Percentiles rank a stretch among this genome's conserved stretches.
phyloP scores from a whole-genome alignment of 352 stramenopile species.

The Phytophthora megakarya region DNA sequence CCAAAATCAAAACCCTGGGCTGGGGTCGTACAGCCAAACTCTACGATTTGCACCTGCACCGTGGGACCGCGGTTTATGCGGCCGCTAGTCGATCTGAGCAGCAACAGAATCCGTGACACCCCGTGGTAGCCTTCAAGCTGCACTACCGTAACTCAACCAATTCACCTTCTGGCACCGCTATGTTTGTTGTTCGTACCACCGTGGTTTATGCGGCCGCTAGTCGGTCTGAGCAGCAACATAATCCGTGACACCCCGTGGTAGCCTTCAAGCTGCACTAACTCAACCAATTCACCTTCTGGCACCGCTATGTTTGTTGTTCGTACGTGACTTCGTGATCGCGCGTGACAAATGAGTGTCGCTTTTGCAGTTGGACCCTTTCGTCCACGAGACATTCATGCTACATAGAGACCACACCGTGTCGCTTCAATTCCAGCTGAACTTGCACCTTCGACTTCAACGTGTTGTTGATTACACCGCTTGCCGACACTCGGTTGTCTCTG shows the following conservation, averaged over 20 bases:
- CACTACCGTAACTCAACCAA: not conserved
- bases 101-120: constrained; percentile 15
- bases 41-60: constrained; percentile 4
- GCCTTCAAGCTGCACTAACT: not conserved
- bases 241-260: constrained; percentile 14
- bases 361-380: constrained; percentile 10
- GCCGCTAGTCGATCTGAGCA: not conserved
- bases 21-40: not conserved
- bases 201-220: constrained; percentile 3
- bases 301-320: constrained; percentile 3
- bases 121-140: not conserved
- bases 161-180: not conserved
- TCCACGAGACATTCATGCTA: not conserved
- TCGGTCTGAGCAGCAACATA: not conserved
- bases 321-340: not conserved
- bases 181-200: constrained; percentile 7
- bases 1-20: too few relatives aligned
- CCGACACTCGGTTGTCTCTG: constrained; percentile 57
- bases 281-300: constrained; percentile 11
- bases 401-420: constrained; percentile 17
- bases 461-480: constrained; percentile 7
- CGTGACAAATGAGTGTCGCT: constrained; percentile 28
- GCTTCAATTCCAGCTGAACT: constrained; percentile 12
- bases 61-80: constrained; percentile 6
- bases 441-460: constrained; percentile 24